Base-by-base conservation (phyloP, 352 stramenopile genomes). In the Aphanomyces invadans region DNA sequence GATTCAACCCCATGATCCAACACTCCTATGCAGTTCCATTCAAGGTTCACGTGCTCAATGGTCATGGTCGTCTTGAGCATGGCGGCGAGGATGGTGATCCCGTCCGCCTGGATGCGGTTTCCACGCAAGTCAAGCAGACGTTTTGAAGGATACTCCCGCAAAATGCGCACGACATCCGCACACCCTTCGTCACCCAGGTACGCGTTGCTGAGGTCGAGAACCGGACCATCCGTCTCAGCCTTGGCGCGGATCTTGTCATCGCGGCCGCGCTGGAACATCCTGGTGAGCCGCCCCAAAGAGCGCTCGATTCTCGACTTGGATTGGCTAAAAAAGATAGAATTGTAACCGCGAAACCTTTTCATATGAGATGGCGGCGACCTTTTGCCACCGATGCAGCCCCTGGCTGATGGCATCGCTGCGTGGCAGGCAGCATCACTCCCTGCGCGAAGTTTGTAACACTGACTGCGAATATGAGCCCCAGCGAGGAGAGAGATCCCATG, bases 21-120 rank as follows among this genome's bases (percentile, higher is more conserved):
- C 29, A 92, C 52, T n/a, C 83, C 86, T 5, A 90, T 70, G 62
- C 89, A 92, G 67, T 94, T 94, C 83, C 83, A 92, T 70, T 94
- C 82, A 53, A 94, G 69, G 46, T 74, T 80, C 28, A 93, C 74
- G n/a, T 74, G 73, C 23, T 81, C 74, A 19, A 90, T 62, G 5
- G 21, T 4, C 11, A 33, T 7, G 19, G 74, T 76, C 54, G 89
- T 82, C 2, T 79, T 76, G 29, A 94, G 51, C 61, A 88, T 65
- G 19, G 76, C 73, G 0, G 81, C 84, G 10, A 93, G 64, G 49
- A 65, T 38, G 63, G 74, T 76, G 23, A 78, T 80, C 12, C 80
- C 85, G 0, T 73, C 73, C 28, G 76, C 74, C 66, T 86, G 79
- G 59, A 94, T 87, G 67, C 85, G 86, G 61, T 94, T 92, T 17